These are phyloP conservation scores for Fonsecaea pedrosoi DNA, from an alignment of 2,329 filamentous ascomycete genomes.

Conservation along the genomic window DNA sequence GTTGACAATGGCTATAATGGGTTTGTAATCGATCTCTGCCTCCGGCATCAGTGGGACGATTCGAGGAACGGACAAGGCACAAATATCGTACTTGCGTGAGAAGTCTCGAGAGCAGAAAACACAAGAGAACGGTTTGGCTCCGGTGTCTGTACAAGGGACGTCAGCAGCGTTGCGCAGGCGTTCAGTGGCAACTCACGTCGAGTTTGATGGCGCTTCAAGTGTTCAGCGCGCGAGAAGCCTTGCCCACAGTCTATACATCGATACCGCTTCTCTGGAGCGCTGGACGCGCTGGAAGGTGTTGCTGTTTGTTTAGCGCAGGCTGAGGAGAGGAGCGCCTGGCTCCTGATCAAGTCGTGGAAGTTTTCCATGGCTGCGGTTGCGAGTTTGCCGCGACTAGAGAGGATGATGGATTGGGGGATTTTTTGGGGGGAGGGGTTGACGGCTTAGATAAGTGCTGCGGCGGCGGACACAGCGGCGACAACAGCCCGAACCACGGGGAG, in stretches of 20 bases:
- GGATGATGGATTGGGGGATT: neutral
- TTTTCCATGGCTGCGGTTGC: conserved; percentile 24
- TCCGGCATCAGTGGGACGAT: conserved; percentile 17
- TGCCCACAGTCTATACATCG: conserved; percentile 53
- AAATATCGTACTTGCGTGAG: conserved; percentile 46
- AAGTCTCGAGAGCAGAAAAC: conserved; percentile 55
- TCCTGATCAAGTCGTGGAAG: conserved; percentile 34
- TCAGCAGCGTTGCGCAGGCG: conserved; percentile 13
- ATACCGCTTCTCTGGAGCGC: conserved; percentile 49
- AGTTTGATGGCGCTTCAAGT: conserved; percentile 56
- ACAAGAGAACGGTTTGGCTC: conserved; percentile 56
- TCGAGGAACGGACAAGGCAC: neutral
- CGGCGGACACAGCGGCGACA: neutral
- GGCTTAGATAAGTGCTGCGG: conserved; percentile 15
- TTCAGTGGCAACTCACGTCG: conserved; percentile 49
- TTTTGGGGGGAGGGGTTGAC: neutral
- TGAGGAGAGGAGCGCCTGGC: conserved; percentile 33
- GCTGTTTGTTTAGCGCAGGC: conserved; percentile 23
- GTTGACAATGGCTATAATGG: conserved; percentile 53
- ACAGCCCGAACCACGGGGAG: neutral
- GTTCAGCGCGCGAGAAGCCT: conserved; percentile 56
- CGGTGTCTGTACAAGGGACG: conserved; percentile 48
- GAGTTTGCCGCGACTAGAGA: neutral
- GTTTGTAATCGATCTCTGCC: conserved; percentile 55
- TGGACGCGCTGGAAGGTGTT: conserved; percentile 9